A percentile compares a stretch with the other conserved stretches of the same genome.
Conservation (phyloP, 148 eudicot genomes). For the Selenicereus undatus region DNA sequence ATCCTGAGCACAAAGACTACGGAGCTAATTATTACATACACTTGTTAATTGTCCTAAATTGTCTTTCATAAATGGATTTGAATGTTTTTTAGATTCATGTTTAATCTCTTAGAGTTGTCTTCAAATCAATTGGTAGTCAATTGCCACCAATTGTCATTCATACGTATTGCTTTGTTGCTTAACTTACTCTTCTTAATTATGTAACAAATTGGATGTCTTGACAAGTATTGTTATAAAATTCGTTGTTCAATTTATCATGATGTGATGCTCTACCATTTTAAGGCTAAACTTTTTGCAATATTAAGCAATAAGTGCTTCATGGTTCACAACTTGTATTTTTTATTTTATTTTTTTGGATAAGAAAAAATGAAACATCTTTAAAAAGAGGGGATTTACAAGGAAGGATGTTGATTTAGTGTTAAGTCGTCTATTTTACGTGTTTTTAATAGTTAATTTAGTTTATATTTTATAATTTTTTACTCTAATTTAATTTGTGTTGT, state of each 20-base stretch:
- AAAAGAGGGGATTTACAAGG: too few relatives aligned
- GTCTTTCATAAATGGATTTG: too few relatives aligned
- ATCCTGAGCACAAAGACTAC: constrained; percentile 89
- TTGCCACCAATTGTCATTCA: background rate
- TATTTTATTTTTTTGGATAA: too few relatives aligned
- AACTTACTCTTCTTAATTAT: background rate
- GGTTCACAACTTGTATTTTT: background rate
- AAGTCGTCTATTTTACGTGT: too few relatives aligned
- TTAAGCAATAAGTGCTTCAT: background rate
- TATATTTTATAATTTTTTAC: too few relatives aligned
- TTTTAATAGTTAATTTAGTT: too few relatives aligned
- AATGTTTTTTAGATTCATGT: background rate
- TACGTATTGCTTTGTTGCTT: background rate
- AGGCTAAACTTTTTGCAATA: background rate
- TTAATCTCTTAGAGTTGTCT: background rate
- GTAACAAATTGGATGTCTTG: background rate
- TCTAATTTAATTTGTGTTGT: too few relatives aligned
- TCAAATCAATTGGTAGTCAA: too few relatives aligned
- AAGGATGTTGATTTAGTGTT: too few relatives aligned
- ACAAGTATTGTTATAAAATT: background rate
- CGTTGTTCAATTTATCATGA: background rate
- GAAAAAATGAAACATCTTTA: too few relatives aligned
- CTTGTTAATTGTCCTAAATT: background rate
- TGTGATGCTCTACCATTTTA: too few relatives aligned
- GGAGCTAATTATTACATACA: constrained; percentile 50